phyloP scores from a whole-genome alignment of 2,329 filamentous ascomycete species.

The Botrytis byssoidea region DNA sequence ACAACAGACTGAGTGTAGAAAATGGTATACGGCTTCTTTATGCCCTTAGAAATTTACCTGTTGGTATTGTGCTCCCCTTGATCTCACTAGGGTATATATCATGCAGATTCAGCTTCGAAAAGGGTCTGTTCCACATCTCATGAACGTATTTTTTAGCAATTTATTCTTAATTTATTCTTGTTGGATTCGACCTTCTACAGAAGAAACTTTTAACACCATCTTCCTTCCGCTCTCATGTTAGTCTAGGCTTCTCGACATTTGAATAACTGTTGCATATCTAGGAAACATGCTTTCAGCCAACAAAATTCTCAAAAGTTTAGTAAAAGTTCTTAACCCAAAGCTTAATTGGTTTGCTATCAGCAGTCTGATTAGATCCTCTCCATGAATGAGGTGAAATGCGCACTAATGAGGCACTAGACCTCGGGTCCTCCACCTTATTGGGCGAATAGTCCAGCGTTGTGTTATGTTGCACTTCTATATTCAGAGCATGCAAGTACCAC shows the following conservation, averaged over 20 bases:
- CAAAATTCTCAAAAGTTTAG: no score
- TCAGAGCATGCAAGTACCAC: neutral
- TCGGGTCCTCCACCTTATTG: neutral
- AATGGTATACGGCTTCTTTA: neutral
- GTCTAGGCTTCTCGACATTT: neutral
- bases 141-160: neutral
- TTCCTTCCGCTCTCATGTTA: neutral
- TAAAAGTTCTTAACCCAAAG: neutral
- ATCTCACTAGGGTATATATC: neutral
- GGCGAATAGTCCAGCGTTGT: neutral
- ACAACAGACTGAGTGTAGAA: neutral
- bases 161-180: neutral
- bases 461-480: neutral
- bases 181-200: fast-evolving
- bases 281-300: neutral
- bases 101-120: neutral
- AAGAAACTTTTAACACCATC: neutral
- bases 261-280: neutral
- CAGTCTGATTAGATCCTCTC: neutral
- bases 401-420: neutral
- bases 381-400: neutral
- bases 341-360: neutral
- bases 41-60: fast-evolving
- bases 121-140: neutral
- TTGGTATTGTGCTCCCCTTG: neutral